Percentiles rank a stretch among this genome's conserved stretches.
Conservation (phyloP, 768 basidiomycete species). For the Cyathus striatus region DNA sequence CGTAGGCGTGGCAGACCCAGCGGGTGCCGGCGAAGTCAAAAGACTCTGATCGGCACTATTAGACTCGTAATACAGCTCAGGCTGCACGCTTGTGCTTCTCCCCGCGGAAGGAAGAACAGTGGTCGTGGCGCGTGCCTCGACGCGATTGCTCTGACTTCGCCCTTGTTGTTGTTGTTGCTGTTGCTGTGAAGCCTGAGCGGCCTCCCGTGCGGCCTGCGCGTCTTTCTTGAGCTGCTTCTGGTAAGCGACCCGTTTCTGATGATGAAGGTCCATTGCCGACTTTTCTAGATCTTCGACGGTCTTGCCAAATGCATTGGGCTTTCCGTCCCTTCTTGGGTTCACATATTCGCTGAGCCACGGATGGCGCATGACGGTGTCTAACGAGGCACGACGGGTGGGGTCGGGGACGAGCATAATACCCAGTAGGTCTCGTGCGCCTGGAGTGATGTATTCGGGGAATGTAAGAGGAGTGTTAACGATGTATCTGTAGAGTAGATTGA, state of each 20-base stretch:
- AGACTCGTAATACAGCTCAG: conserved; percentile 74
- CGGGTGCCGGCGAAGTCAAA: conserved; percentile 19
- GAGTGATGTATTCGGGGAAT: conserved; percentile 93
- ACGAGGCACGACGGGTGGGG: conserved; percentile 71
- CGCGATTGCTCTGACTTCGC: conserved; percentile 49
- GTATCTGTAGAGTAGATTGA: conserved; percentile 97
- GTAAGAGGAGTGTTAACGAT: conserved; percentile 96
- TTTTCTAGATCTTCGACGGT: conserved; percentile 75
- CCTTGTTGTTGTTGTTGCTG: conserved; percentile 26
- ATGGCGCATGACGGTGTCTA: conserved; percentile 80
- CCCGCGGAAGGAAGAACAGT: conserved; percentile 24
- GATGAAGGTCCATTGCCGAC: conserved; percentile 79
- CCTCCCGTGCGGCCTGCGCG: conserved; percentile 41
- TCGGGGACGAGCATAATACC: conserved; percentile 94
- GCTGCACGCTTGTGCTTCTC: conserved; percentile 57
- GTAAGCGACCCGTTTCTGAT: conserved; percentile 76
- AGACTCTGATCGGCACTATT: conserved; percentile 55
- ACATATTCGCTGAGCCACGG: conserved; percentile 74
- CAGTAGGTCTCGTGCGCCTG: conserved; percentile 78
- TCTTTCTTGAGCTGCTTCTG: conserved; percentile 79
- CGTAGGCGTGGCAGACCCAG: conserved; percentile 20
- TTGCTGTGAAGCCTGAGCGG: conserved; percentile 13
- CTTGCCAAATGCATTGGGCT: conserved; percentile 50
- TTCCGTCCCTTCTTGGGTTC: conserved; percentile 25
- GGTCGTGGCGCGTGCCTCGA: conserved; percentile 37